Base-by-base conservation (phyloP, 1,139 yeast genomes). In the Debaryomyces udenii region DNA sequence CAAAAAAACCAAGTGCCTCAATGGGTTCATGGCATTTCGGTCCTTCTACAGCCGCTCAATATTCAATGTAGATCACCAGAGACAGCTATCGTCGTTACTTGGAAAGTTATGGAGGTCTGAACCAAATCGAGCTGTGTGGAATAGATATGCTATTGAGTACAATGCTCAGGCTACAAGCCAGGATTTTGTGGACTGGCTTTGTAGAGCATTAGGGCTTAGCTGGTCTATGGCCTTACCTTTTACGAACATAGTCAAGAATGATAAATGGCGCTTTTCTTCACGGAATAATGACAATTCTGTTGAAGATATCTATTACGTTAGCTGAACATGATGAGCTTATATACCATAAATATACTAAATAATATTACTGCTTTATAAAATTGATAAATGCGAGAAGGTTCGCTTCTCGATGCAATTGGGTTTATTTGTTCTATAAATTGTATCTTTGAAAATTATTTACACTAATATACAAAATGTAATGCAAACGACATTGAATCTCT, bases 1-100 rank as follows among this genome's bases (percentile, higher is more conserved):
- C 17, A 40, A 31, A 27, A 36, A 31, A 15, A 17, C 31, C 13
- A 48, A 46, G 20, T 51, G 52, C 14, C 43, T 66, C 2, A 67
- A 65, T 45, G 68, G 66, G 0, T 69, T 69, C 43, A 57, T 66
- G 39, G 74, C 73, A 1, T 69, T 59, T 41, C 45, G 75, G 15
- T 50, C 70, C 0, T 69, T 59, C 42, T 66, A 69, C 43, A 52
- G 70, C 10, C 53, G 55, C 43, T 53, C 55, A 18, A 57, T 56
- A 24, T 50, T 45, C 6, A 56, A 56, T 23, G 51, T 59, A 2
- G 49, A 56, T 6, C 48, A 46, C 34, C 73, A 58, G 43, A 49
- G 50, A 35, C 42, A 46, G 39, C 49, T 63, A 27, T 64, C 68
- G 4, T 43, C 40, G 16, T 45, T 42, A 37, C 48, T 62, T 28